Conservation (phyloP, 169 alveolate species). For the Toxoplasma gondii region DNA sequence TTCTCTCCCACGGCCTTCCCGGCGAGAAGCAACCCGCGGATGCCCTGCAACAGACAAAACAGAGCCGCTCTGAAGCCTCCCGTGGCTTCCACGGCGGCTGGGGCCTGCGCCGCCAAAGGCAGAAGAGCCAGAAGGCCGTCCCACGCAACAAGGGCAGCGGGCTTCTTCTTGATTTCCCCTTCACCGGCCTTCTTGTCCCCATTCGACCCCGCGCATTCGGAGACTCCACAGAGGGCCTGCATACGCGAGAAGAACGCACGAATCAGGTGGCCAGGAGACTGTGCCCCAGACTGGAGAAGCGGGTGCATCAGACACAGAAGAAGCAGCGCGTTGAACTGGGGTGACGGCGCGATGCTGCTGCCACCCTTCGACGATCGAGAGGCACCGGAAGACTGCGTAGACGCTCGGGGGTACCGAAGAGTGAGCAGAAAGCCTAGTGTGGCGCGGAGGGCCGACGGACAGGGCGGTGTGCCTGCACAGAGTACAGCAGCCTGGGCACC, state of each 20-base stretch:
- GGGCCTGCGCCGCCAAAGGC: not conserved
- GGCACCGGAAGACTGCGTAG: not conserved
- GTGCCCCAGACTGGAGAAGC: not conserved
- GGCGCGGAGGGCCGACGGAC: conserved; percentile 12
- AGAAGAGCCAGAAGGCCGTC: not conserved
- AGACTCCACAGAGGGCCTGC: not conserved
- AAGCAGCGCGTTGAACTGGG: conserved; percentile 52
- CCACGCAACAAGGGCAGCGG: not conserved
- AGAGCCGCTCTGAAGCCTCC: conserved; percentile 8
- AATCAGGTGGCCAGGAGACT: not conserved
- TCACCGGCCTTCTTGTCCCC: not conserved
- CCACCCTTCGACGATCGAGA: not conserved
- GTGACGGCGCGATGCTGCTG: not conserved
- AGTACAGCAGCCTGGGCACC: too few relatives aligned
- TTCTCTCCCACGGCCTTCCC: not conserved
- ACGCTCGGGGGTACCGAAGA: conserved; percentile 7
- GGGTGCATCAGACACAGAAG: conserved; percentile 58
- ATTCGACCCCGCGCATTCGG: not conserved
- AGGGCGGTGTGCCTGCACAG: not conserved
- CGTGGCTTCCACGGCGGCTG: not conserved
- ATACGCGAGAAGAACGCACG: not conserved
- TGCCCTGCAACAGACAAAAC: not conserved
- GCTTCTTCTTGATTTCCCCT: not conserved
- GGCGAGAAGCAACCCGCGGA: not conserved
- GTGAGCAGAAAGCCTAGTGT: not conserved